These are phyloP conservation scores for Nidularia pulvinata DNA, from an alignment of 768 basidiomycete species.

Conservation along the genomic window DNA sequence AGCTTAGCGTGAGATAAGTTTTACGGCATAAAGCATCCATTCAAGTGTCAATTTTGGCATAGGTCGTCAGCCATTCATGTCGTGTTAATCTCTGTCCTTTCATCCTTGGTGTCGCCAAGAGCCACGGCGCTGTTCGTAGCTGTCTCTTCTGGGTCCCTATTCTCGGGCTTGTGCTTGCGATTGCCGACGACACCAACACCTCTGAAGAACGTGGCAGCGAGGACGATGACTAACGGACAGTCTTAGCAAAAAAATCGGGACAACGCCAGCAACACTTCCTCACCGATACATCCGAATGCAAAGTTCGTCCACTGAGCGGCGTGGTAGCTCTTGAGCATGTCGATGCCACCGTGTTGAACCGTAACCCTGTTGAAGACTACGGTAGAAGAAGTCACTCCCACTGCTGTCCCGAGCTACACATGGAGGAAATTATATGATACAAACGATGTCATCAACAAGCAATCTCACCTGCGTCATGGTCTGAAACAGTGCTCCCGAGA, in stretches of 20 bases:
- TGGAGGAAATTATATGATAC: too few relatives aligned
- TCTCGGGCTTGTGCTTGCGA: neutral
- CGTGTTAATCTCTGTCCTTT: too few relatives aligned
- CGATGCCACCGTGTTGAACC: conserved; percentile 19
- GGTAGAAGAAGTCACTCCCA: conserved; percentile 72
- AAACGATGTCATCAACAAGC: too few relatives aligned
- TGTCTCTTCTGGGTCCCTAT: too few relatives aligned
- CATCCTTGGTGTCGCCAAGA: too few relatives aligned
- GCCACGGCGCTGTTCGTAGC: too few relatives aligned
- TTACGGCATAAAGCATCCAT: too few relatives aligned
- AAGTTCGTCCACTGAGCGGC: conserved; percentile 67
- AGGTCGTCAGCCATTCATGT: too few relatives aligned
- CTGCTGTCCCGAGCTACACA: conserved; percentile 69
- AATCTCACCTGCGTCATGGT: conserved; percentile 63
- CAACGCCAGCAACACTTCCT: conserved; percentile 9
- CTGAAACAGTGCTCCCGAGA: too few relatives aligned
- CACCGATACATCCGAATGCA: conserved; percentile 62
- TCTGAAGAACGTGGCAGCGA: neutral
- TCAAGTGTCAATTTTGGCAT: too few relatives aligned
- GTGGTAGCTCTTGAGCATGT: conserved; percentile 50
- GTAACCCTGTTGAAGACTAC: conserved; percentile 67
- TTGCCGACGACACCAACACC: neutral
- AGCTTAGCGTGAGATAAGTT: too few relatives aligned
- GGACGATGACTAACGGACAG: neutral
- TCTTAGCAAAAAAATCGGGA: neutral